Percentiles rank a stretch among this genome's conserved stretches.
Conservation (phyloP, 2,329 filamentous ascomycete genomes). For the Zymoseptoria ardabiliae region DNA sequence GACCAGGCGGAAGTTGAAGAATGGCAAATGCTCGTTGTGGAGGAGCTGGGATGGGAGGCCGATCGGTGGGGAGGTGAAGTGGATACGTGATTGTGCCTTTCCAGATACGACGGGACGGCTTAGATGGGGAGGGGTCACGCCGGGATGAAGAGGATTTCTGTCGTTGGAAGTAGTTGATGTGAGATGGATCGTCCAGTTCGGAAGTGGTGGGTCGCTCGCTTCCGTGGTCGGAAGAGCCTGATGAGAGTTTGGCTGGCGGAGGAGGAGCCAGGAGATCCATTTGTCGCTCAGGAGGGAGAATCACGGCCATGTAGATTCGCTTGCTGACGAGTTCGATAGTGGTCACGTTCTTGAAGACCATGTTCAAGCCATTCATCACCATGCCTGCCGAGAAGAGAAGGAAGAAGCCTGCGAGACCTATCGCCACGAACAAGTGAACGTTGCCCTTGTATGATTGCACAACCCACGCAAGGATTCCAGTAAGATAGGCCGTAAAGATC, state of each 20-base stretch:
- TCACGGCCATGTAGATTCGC: constrained; percentile 67
- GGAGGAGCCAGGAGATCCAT: constrained; percentile 14
- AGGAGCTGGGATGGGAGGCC: constrained; percentile 29
- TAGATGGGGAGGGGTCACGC: constrained; percentile 2
- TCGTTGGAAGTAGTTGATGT: constrained; percentile 26
- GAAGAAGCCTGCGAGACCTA: constrained; percentile 66
- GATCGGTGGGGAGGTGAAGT: constrained; percentile 31
- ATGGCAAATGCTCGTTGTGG: constrained; percentile 65
- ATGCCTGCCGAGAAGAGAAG: constrained; percentile 74
- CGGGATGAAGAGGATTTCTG: constrained; percentile 3
- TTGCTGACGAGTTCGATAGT: constrained; percentile 69
- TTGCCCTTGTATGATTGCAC: constrained; percentile 46
- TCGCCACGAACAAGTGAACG: constrained; percentile 56
- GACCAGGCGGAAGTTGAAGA: constrained; percentile 61
- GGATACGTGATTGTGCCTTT: constrained; percentile 53
- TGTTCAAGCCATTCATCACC: constrained; percentile 63
- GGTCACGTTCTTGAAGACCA: constrained; percentile 66
- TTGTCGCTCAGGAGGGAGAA: constrained; percentile 47
- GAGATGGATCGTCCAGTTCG: constrained; percentile 29
- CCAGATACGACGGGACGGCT: constrained; percentile 20
- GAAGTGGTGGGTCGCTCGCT: constrained; percentile 25
- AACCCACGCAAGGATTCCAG: constrained; percentile 59
- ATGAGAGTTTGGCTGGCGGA: constrained; percentile 11
- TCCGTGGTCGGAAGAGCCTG: constrained; percentile 8
- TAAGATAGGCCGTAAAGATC: constrained; percentile 56